These are phyloP conservation scores for Kondoa malvinella DNA, from an alignment of 768 basidiomycete genomes.

Conservation along the genomic window DNA sequence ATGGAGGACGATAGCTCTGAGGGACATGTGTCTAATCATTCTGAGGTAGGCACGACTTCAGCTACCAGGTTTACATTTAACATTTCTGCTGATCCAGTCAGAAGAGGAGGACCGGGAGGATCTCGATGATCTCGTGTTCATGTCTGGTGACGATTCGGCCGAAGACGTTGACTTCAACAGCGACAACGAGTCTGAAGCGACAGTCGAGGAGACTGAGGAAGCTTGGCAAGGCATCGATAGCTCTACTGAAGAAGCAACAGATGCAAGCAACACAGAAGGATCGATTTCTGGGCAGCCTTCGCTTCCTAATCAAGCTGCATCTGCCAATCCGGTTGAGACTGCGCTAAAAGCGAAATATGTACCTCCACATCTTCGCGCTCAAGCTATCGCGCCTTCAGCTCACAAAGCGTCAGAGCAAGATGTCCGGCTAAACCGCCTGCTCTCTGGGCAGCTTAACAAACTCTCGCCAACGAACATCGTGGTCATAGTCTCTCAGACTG, in stretches of 20 bases:
- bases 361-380: conserved; percentile 55
- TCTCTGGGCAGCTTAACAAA: conserved; percentile 25
- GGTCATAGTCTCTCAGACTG: conserved; percentile 6
- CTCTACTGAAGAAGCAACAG: neutral
- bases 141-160: neutral
- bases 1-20: neutral
- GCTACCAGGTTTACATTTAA: neutral
- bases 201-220: no score
- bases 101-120: neutral
- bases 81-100: neutral
- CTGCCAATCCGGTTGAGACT: neutral
- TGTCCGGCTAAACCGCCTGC: conserved; percentile 21
- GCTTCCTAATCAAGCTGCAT: no score
- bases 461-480: conserved; percentile 22
- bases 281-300: no score
- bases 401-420: conserved; percentile 5
- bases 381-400: conserved; percentile 7
- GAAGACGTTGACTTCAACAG: neutral
- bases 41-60: conserved; percentile 27
- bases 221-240: no score
- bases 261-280: neutral
- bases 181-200: no score
- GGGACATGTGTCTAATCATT: conserved; percentile 10
- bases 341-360: conserved; percentile 40
- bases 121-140: neutral